Percentiles rank a stretch among this genome's conserved stretches.
Conservation (phyloP, 768 basidiomycete genomes). For the Candolleomyces eurysporus region DNA sequence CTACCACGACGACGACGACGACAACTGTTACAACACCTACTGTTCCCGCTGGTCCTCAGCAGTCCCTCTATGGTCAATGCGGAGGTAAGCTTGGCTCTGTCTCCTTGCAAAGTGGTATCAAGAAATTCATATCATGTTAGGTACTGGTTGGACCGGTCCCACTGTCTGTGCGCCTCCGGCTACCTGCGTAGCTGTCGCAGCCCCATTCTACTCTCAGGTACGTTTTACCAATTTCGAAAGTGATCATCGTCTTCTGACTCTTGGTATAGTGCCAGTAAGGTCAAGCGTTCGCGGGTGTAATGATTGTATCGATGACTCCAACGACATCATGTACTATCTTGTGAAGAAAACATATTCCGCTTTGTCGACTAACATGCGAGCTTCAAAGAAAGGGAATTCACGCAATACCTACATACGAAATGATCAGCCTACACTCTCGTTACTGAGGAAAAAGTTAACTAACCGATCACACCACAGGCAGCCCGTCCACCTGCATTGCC, state of each 20-base stretch:
- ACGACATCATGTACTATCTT: neutral
- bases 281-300: neutral
- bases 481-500: constrained; percentile 75
- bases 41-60: constrained; percentile 33
- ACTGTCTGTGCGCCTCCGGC: constrained; percentile 41
- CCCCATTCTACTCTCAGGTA: constrained; percentile 56
- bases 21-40: constrained; percentile 26
- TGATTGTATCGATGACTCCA: neutral
- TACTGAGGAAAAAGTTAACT: constrained; percentile 9
- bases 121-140: constrained; percentile 17
- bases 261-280: constrained; percentile 14
- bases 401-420: neutral
- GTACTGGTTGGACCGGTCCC: constrained; percentile 45
- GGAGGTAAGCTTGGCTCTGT: constrained; percentile 35
- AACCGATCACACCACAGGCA: constrained; percentile 84
- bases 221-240: constrained; percentile 1
- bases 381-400: neutral
- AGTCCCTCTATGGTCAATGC: constrained; percentile 52
- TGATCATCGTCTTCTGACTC: neutral
- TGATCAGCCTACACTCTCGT: neutral
- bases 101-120: neutral
- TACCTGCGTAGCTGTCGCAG: constrained; percentile 45
- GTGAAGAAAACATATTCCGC: neutral
- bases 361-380: neutral
- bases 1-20: constrained; percentile 14